Base-by-base conservation (phyloP, 306 rosid genomes). In the Lotus japonicus region DNA sequence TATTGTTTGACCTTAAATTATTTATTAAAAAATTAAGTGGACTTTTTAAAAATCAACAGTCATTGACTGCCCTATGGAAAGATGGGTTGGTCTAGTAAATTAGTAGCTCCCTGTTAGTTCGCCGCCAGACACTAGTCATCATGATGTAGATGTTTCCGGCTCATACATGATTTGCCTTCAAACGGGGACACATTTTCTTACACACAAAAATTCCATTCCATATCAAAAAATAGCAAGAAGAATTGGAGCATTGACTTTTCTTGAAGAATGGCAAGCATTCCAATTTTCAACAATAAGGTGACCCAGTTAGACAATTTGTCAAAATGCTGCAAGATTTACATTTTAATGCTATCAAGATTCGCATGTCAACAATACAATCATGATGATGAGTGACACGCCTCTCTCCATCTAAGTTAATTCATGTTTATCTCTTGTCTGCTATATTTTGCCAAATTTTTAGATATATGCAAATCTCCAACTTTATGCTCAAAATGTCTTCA, bases 291-390 rank as follows among this genome's bases (percentile, higher is more conserved):
- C 70, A 64, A 59, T 49, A 74, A 68, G 9, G 45, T 31, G 77
- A 67, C 71, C 68, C 39, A 52, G 66, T 42, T 72, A 46, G 77
- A 71, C 60, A 73, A 68, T 42, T 80, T 63, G 74, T 63, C 74
- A 68, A 79, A 80, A 66, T 36, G 74, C 52, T 50, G 54, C 33
- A 54, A 60, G 44, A 78, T 82, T 67, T 75, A 66, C 63, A 60
- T 28, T 28, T 38, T 68, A 63, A 72, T 38, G 76, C 52, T 44
- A 42, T 77, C 36, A 57, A 66, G 74, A 77, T 68, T 77, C 60
- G 7, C 43, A 54, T 71, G 79, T 71, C 68, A 75, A 82, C 63
- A 56, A 12, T 57, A 9, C 45, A 58, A 75, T 75, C 33, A 75
- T 71, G 38, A 39, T 42, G 42, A 36, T 26, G 59, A 46, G n/a